A percentile compares a stretch with the other conserved stretches of the same genome.
phyloP scores from a whole-genome alignment of 2,329 filamentous ascomycete species.

The Hysterium pulicare region DNA sequence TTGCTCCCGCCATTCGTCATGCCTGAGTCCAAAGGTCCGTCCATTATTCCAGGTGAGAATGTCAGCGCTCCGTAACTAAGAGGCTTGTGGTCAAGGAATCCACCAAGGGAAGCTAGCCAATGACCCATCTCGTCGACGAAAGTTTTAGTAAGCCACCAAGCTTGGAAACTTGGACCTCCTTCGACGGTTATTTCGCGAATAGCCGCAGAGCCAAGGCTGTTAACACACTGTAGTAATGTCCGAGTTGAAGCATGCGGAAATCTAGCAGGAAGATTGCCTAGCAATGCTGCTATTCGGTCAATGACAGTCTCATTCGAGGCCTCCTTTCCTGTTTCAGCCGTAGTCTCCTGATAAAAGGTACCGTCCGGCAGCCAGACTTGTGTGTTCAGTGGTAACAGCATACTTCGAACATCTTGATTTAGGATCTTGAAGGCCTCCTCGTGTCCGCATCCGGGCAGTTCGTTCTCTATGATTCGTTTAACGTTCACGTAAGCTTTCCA shows the following conservation, averaged over 20 bases:
- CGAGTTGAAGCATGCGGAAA: constrained; percentile 72
- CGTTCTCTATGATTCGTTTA: constrained; percentile 55
- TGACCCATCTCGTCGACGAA: constrained; percentile 93
- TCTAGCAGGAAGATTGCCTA: constrained; percentile 63
- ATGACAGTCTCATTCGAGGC: constrained; percentile 54
- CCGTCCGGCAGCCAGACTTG: constrained; percentile 62
- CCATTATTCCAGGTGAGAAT: constrained; percentile 26
- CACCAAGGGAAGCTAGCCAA: constrained; percentile 85
- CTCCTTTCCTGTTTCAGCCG: constrained; percentile 22
- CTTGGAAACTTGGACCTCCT: constrained; percentile 77
- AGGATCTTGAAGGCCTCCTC: constrained; percentile 56
- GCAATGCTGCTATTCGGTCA: constrained; percentile 73
- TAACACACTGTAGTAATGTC: constrained; percentile 73
- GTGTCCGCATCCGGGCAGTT: constrained; percentile 53
- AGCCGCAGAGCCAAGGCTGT: constrained; percentile 70
- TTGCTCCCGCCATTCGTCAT: constrained; percentile 36
- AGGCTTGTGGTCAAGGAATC: constrained; percentile 66
- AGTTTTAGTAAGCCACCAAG: constrained; percentile 93
- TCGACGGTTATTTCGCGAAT: constrained; percentile 78
- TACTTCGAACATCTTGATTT: constrained; percentile 61
- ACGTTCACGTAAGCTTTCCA: constrained; percentile 66
- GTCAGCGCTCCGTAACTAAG: constrained; percentile 25
- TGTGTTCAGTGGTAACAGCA: constrained; percentile 66
- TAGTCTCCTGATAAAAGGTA: constrained; percentile 40
- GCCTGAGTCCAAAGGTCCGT: constrained; percentile 25